phyloP scores from a whole-genome alignment of 441 rosid species.

The Manihot esculenta region DNA sequence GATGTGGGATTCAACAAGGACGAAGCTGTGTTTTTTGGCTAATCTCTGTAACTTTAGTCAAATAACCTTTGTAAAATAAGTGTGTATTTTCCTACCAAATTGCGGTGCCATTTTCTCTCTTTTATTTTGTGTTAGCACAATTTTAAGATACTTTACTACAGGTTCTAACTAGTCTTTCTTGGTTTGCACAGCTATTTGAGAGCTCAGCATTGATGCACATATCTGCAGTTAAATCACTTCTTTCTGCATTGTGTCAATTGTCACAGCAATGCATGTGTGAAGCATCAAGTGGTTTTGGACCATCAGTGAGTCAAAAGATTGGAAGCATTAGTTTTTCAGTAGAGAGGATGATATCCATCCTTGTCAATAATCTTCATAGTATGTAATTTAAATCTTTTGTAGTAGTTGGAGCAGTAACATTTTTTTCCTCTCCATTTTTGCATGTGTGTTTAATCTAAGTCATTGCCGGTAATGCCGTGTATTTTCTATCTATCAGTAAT shows the following conservation, averaged over 20 bases:
- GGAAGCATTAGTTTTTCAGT: constrained; percentile 90
- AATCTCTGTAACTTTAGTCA: too few relatives aligned
- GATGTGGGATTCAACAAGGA: too few relatives aligned
- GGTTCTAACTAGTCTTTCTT: constrained; percentile 45
- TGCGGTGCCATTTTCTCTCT: not conserved
- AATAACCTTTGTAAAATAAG: too few relatives aligned
- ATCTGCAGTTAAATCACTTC: constrained; percentile 96
- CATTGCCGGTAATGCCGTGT: not conserved
- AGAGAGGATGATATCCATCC: constrained; percentile 94
- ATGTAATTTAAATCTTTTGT: constrained; percentile 40
- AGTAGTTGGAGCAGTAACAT: constrained; percentile 16
- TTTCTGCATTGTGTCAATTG: constrained; percentile 79
- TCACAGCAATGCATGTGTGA: constrained; percentile 88
- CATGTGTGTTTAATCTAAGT: not conserved
- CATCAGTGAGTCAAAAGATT: constrained; percentile 69
- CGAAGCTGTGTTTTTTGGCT: too few relatives aligned
- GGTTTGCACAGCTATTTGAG: constrained; percentile 74
- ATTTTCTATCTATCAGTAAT: not conserved
- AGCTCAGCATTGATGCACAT: constrained; percentile 98
- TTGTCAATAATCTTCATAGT: constrained; percentile 97
- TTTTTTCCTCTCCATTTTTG: not conserved
- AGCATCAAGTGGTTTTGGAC: constrained; percentile 69
- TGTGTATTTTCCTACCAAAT: not conserved
- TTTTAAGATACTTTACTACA: constrained; percentile 17
- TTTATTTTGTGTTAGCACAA: constrained; percentile 1